These are phyloP conservation scores for Melaleuca quinquenervia DNA, from an alignment of 345 rosid genomes.

Conservation along the genomic window DNA sequence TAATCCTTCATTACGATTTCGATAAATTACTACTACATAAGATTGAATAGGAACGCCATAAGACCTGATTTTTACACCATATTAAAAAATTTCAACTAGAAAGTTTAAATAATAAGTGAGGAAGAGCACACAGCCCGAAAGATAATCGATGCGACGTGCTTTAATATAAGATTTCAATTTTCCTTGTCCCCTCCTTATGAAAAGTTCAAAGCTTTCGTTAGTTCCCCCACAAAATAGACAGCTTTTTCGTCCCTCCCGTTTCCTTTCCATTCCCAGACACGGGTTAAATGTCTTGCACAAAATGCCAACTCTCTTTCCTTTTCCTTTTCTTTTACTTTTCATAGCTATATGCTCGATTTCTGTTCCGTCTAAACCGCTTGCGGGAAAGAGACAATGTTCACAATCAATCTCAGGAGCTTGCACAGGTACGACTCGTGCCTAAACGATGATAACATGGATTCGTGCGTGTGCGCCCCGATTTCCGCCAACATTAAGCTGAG, in stretches of 20 bases:
- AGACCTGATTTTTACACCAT: not conserved
- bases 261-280: not conserved
- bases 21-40: not conserved
- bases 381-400: not conserved
- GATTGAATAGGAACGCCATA: not conserved
- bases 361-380: not conserved
- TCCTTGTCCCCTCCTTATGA: not conserved
- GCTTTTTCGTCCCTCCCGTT: not conserved
- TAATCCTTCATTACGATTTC: not conserved
- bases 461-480: not conserved
- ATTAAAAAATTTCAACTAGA: not conserved
- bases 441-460: not conserved
- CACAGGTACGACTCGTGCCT: not conserved
- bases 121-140: not conserved
- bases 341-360: not conserved
- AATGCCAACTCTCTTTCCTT: not conserved
- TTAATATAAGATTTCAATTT: not conserved
- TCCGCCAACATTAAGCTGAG: not conserved
- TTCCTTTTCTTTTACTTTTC: not conserved
- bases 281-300: not conserved
- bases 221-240: too few species aligned
- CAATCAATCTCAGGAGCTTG: not conserved
- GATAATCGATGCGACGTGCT: not conserved
- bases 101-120: not conserved
- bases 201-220: not conserved